phyloP scores from a whole-genome alignment of 2,329 filamentous ascomycete genomes.

The Stemphylium vesicarium region DNA sequence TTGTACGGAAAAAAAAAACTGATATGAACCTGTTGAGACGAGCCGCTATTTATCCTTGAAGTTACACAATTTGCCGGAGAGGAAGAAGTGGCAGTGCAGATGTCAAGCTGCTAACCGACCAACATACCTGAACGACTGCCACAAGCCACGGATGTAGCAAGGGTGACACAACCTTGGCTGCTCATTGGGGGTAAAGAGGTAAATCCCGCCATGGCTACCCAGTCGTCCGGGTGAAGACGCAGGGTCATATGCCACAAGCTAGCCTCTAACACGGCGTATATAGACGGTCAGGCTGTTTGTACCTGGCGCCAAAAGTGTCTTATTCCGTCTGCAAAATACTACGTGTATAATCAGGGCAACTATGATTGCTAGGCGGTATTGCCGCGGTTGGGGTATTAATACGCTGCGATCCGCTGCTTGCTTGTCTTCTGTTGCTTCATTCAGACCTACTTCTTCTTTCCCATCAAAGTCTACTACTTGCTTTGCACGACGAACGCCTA shows the following conservation, averaged over 20 bases:
- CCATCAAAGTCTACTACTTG: constrained; percentile 9
- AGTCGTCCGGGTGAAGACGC: constrained; percentile 32
- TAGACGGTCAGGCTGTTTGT: constrained; percentile 23
- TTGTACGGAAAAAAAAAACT: neutral
- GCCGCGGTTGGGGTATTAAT: constrained; percentile 32
- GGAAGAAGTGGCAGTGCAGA: neutral
- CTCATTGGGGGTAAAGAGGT: constrained; percentile 21
- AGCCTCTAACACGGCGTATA: constrained; percentile 30
- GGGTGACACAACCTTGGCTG: constrained; percentile 7
- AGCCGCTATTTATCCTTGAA: constrained; percentile 12
- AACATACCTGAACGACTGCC: constrained; percentile 2
- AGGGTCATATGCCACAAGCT: constrained; percentile 24
- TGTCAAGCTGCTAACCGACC: neutral
- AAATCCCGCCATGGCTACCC: constrained; percentile 11
- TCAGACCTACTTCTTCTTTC: constrained; percentile 14
- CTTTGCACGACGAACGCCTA: constrained; percentile 11
- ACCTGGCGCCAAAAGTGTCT: constrained; percentile 19
- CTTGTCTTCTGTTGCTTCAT: constrained; percentile 14
- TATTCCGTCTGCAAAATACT: constrained; percentile 20
- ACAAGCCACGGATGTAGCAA: constrained; percentile 18
- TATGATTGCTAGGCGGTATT: constrained; percentile 27
- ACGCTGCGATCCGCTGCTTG: constrained; percentile 19
- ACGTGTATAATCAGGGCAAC: constrained; percentile 8
- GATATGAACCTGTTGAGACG: constrained; percentile 7
- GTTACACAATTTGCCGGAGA: constrained; percentile 6